A percentile compares a stretch with the other conserved stretches of the same genome.
These are phyloP conservation scores for Gloeostereum incarnatum DNA, from an alignment of 768 basidiomycete genomes.

Conservation along the genomic window DNA sequence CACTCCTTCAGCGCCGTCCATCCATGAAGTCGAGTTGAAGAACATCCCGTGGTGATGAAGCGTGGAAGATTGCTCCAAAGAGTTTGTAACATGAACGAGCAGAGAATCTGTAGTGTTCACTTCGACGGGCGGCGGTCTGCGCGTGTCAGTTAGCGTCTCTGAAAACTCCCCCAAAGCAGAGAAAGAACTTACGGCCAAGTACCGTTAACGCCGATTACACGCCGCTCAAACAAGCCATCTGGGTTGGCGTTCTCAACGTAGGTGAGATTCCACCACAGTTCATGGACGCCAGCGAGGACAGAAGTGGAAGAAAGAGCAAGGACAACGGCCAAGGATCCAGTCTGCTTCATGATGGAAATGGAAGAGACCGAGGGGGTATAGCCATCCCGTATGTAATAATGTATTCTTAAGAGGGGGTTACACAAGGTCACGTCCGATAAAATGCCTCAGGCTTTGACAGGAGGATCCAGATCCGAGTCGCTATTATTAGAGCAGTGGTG, in stretches of 20 bases:
- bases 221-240: slow-evolving; percentile 68
- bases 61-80: slow-evolving; percentile 53
- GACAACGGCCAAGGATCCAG: slow-evolving; percentile 20
- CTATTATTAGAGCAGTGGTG: too few species aligned
- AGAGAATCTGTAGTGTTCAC: slow-evolving; percentile 66
- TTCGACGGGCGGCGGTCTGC: slow-evolving; percentile 74
- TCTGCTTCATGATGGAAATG: slow-evolving; percentile 12
- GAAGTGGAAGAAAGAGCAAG: slow-evolving; percentile 24
- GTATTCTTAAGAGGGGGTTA: too few species aligned
- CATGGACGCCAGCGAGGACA: slow-evolving; percentile 56
- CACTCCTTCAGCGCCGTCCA: slow-evolving; percentile 79
- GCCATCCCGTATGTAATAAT: too few species aligned
- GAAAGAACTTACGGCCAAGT: slow-evolving; percentile 78
- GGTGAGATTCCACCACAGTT: slow-evolving; percentile 88
- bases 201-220: slow-evolving; percentile 82
- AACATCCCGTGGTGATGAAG: slow-evolving; percentile 96
- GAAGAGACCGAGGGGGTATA: slow-evolving; percentile 4
- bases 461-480: too few species aligned
- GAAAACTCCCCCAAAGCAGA: background rate
- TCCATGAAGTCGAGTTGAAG: slow-evolving; percentile 81
- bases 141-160: slow-evolving; percentile 1
- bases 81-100: slow-evolving; percentile 70
- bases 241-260: slow-evolving; percentile 76
- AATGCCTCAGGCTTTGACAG: too few species aligned
- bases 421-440: too few species aligned